A percentile compares a stretch with the other conserved stretches of the same genome.
Conservation (phyloP, 2,329 filamentous ascomycete species). For the Fusarium sp. region DNA sequence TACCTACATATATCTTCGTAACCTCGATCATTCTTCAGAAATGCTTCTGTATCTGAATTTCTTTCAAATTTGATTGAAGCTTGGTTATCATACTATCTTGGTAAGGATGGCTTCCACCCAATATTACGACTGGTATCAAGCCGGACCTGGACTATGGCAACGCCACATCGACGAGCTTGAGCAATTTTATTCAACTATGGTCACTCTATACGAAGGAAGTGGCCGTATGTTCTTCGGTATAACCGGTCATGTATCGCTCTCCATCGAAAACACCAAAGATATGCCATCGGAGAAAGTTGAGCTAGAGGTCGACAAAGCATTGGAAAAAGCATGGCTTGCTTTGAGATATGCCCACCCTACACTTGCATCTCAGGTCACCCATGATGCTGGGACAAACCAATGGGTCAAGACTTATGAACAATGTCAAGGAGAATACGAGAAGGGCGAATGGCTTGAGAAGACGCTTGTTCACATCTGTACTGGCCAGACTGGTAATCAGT, state of each 20-base stretch:
- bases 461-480: constrained; percentile 48
- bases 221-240: constrained; percentile 58
- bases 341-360: constrained; percentile 52
- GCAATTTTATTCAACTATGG: constrained; percentile 55
- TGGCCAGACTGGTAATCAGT: constrained; percentile 48
- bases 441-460: constrained; percentile 47
- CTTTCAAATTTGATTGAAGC: background rate
- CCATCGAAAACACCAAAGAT: background rate
- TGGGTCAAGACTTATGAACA: constrained; percentile 48
- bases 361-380: constrained; percentile 48
- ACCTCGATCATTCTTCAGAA: too few relatives aligned
- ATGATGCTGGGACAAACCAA: constrained; percentile 27
- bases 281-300: constrained; percentile 10
- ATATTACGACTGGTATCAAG: constrained; percentile 44
- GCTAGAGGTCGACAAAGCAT: constrained; percentile 46
- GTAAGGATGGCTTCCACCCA: background rate
- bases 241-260: constrained; percentile 54
- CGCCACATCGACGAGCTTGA: constrained; percentile 58
- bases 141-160: constrained; percentile 48
- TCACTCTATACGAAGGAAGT: constrained; percentile 52
- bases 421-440: constrained; percentile 3
- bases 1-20: background rate
- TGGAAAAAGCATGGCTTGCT: constrained; percentile 52
- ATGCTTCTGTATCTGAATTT: too few relatives aligned
- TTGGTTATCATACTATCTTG: too few relatives aligned